These are phyloP conservation scores for Leishmania tropica DNA, from an alignment of 208 protist genomes.

Conservation along the genomic window DNA sequence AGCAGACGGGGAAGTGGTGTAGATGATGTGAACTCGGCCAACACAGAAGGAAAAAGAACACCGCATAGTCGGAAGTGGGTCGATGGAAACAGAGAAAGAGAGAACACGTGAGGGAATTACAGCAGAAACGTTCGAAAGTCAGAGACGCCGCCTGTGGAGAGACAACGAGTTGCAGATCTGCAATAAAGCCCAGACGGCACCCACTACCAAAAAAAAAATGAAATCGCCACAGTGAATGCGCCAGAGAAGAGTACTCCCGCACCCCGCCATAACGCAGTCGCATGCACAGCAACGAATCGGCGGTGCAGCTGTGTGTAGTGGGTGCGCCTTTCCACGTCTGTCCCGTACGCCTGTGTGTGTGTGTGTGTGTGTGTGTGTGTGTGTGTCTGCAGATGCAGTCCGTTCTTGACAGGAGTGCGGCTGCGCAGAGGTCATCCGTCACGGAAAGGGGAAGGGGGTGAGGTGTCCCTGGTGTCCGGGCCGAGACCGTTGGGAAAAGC, in stretches of 20 bases:
- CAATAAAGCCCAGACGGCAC: not conserved
- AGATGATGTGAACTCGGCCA: not conserved
- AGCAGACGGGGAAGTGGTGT: not conserved
- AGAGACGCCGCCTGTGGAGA: not conserved
- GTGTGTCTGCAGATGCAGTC: not conserved
- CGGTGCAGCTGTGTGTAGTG: not conserved
- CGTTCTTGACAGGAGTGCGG: not conserved
- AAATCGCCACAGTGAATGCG: not conserved
- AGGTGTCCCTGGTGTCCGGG: not conserved
- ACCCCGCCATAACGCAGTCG: not conserved
- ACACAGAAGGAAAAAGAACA: not conserved
- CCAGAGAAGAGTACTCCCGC: not conserved
- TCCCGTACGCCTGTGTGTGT: not conserved
- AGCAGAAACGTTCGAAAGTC: not conserved
- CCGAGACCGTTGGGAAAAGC: not conserved
- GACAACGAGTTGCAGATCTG: not conserved
- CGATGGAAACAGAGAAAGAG: not conserved
- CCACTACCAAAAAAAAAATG: not conserved
- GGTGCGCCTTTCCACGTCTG: not conserved
- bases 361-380: not conserved
- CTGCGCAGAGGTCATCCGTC: not conserved
- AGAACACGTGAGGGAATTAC: not conserved
- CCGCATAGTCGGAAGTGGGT: not conserved
- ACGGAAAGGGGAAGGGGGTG: not conserved
- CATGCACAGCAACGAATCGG: not conserved